Percentiles rank a stretch among this genome's conserved stretches.
These are phyloP conservation scores for Alternaria brassicicola DNA, from an alignment of 2,329 filamentous ascomycete genomes.

Conservation along the genomic window DNA sequence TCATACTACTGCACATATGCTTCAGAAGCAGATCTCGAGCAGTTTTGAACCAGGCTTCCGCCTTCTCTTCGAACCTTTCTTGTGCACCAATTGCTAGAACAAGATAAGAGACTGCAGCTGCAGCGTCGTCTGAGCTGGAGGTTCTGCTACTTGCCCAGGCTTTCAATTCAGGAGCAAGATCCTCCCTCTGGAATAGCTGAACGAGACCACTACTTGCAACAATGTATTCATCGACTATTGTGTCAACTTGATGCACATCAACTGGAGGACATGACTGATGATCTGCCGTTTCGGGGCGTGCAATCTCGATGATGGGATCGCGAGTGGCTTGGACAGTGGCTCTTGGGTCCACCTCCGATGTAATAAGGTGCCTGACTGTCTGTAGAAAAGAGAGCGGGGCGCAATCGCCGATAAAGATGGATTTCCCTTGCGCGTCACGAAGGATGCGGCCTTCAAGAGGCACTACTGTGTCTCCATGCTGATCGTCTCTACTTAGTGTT, in stretches of 20 bases:
- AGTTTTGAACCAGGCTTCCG: conserved; percentile 57
- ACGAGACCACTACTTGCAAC: conserved; percentile 57
- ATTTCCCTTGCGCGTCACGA: conserved; percentile 59
- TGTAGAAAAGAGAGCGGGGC: conserved; percentile 60
- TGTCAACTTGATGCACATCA: conserved; percentile 49
- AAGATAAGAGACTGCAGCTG: conserved; percentile 58
- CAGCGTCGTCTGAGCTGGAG: conserved; percentile 47
- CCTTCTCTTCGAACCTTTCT: conserved; percentile 49
- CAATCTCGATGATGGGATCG: conserved; percentile 43
- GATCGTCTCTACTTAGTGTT: conserved; percentile 38
- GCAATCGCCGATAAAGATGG: conserved; percentile 62
- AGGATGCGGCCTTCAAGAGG: conserved; percentile 55
- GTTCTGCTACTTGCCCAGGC: conserved; percentile 29
- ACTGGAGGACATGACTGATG: conserved; percentile 31
- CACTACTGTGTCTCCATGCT: conserved; percentile 51
- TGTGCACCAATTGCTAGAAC: conserved; percentile 59
- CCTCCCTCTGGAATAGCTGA: conserved; percentile 55
- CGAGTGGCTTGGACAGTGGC: conserved; percentile 32
- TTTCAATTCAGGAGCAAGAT: conserved; percentile 37
- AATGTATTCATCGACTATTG: conserved; percentile 52
- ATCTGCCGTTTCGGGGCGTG: conserved; percentile 27
- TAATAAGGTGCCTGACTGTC: conserved; percentile 58
- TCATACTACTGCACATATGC: conserved; percentile 57
- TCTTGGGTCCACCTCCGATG: conserved; percentile 41
- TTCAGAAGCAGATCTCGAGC: conserved; percentile 54